phyloP scores from a whole-genome alignment of 257 asterid species.

The Solanum sejunctum region DNA sequence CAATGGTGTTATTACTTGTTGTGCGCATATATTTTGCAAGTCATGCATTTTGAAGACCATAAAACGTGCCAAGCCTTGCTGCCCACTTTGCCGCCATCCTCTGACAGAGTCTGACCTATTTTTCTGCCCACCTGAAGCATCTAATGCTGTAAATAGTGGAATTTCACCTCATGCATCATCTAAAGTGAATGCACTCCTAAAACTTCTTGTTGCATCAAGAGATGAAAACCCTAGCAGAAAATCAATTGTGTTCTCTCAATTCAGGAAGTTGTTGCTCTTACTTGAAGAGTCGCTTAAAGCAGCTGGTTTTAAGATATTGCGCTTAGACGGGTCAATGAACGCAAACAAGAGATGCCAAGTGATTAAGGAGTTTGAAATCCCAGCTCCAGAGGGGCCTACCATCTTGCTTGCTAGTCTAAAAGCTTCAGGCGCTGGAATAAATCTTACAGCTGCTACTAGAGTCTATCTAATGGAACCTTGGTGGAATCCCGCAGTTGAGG shows the following conservation, averaged over 20 bases:
- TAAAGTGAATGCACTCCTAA: constrained; percentile 54
- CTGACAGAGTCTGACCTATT: constrained; percentile 57
- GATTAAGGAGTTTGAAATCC: constrained; percentile 45
- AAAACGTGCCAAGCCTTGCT: constrained; percentile 46
- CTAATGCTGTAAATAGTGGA: constrained; percentile 9
- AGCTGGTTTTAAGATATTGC: constrained; percentile 55
- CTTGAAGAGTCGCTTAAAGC: constrained; percentile 58
- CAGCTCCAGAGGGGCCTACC: constrained; percentile 53
- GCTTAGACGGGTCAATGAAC: constrained; percentile 71
- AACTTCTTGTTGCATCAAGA: constrained; percentile 37
- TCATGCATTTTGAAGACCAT: constrained; percentile 57
- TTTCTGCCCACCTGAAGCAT: constrained; percentile 40
- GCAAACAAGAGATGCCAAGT: constrained; percentile 50
- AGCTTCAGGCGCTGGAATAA: constrained; percentile 75
- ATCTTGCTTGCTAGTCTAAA: constrained; percentile 75
- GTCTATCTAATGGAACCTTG: constrained; percentile 87
- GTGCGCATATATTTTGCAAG: constrained; percentile 65
- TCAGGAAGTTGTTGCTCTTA: constrained; percentile 55
- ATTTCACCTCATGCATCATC: constrained; percentile 39
- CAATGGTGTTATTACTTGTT: constrained; percentile 44
- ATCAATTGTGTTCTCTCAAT: constrained; percentile 77
- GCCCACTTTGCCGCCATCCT: constrained; percentile 77
- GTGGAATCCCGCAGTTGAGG: constrained; percentile 98
- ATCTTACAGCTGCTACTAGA: constrained; percentile 69
- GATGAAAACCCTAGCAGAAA: constrained; percentile 36